Base-by-base conservation (phyloP, 257 asterid genomes). In the Rauvolfia tetraphylla region DNA sequence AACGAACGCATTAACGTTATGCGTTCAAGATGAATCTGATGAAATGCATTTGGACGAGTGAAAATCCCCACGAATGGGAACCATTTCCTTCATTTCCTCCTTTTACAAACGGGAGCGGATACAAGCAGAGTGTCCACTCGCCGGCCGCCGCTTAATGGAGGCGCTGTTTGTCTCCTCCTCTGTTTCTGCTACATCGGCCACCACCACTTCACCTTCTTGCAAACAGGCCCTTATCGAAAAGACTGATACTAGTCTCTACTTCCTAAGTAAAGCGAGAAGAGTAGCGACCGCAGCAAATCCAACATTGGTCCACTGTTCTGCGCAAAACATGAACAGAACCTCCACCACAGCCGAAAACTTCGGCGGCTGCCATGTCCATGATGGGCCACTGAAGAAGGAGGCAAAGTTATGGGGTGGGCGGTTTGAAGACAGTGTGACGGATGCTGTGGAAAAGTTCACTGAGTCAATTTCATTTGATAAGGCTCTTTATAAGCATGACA, bases 371-470 rank as follows among this genome's bases (percentile, higher is more conserved):
- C 7, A 27, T 15, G 27, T 20, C 71, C 48, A 42, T 15, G 77
- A 62, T 14, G 65, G 71, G 31, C 11, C 17, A 23, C 13, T 33
- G 41, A 51, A 46, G 48, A 93, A 92, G 79, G 99, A 95, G 86
- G 89, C 81, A 10, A 95, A 95, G 90, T 90, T 95, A 0, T 95
- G 99, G 99, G 99, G 98, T 0, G 99, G 99, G 25, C 87, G 99
- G 46, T 95, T 95, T 48, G 98, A 92, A 74, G 99, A 91, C 76
- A 91, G 92, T 79, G 97, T 91, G 53, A 92, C 96, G 29, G 96
- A 88, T 72, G 90, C 92, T 0, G 98, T 95, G 3, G 99, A 95
- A 86, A 91, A 92, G 84, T 95, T 95, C 81, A 95, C 97, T 0
- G 99, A 95, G 79, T 95, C 99, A 0, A 92, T 95, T 71, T 92